Conservation (phyloP, 306 rosid species). For the Sesbania bispinosa region DNA sequence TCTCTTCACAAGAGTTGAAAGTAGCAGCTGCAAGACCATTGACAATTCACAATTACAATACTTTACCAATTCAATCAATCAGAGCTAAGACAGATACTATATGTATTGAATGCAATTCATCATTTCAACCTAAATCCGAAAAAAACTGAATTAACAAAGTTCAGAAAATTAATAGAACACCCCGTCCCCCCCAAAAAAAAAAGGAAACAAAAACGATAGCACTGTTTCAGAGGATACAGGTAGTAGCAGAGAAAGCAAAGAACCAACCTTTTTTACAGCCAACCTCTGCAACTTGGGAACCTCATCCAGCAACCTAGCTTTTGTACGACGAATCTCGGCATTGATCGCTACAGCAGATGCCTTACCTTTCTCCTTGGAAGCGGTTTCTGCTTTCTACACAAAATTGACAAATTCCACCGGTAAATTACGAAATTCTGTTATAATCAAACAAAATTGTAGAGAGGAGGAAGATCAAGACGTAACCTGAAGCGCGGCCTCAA, state of each 20-base stretch:
- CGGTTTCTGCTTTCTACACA: slow-evolving; percentile 79
- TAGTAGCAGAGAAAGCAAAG: neutral
- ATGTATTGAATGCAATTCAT: neutral
- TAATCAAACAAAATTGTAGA: too few species aligned
- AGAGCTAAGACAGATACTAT: neutral
- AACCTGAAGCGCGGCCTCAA: slow-evolving; percentile 64
- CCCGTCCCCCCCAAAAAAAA: too few species aligned
- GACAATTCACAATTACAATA: neutral
- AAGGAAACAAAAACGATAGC: too few species aligned
- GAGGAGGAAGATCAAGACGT: neutral
- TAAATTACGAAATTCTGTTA: too few species aligned
- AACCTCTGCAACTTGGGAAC: slow-evolving; percentile 82
- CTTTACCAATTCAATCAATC: neutral
- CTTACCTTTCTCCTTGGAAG: slow-evolving; percentile 68
- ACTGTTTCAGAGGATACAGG: too few species aligned
- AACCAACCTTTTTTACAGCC: slow-evolving; percentile 68
- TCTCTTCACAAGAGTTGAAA: neutral
- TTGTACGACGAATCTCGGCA: slow-evolving; percentile 88
- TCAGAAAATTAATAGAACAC: neutral
- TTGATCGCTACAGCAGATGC: slow-evolving; percentile 80
- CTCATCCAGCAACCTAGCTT: slow-evolving; percentile 79
- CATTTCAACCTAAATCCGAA: neutral
- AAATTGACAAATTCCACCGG: neutral
- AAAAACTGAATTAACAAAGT: neutral
- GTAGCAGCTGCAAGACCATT: neutral